Base-by-base conservation (phyloP, 805 yeast genomes). In the Yarrowia porcina region DNA sequence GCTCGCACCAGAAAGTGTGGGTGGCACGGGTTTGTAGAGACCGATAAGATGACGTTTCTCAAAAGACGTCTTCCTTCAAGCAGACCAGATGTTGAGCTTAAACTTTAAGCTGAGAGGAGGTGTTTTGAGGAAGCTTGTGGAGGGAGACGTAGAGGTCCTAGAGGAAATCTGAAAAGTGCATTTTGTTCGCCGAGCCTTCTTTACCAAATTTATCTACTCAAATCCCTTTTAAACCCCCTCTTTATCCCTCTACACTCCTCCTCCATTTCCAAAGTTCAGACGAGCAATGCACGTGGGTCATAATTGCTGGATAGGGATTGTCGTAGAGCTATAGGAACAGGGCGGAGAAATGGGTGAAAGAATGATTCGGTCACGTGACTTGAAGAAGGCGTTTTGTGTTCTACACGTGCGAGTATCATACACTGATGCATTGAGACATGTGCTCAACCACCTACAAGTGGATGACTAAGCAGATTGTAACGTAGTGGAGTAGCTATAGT, bases 251-350 rank as follows among this genome's bases (percentile, higher is more conserved):
- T 7, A 5, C 12, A 6, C 33, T 10, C 13, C 12, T 13, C 3
- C 15, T 6, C 17, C 35, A 32, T 13, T 17, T 4, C 35, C 38
- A 44, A 5, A 44, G 49, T 44, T 44, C 30, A 44, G 20, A 25
- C 52, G 27, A 28, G 27, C 52, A 45, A 45, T 45, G 52, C 52
- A 45, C 52, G 52, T 45, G 52, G 52, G 52, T 30, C 52, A 45
- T 18, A 45, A 45, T 45, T 30, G 45, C 45, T 41, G 28, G 15
- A 41, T 11, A 18, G 42, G 23, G 42, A 18, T 20, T 17, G 25
- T 12, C 20, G 25, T 38, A 38, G 42, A 23, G 23, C 41, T 17
- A 18, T 4, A 10, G 41, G n/a, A n/a, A n/a, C n/a, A n/a, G n/a
- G n/a, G n/a, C n/a, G n/a, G n/a, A n/a, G n/a, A n/a, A n/a, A n/a